phyloP scores from a whole-genome alignment of 768 basidiomycete species.

The Kwoniella dejecticola region DNA sequence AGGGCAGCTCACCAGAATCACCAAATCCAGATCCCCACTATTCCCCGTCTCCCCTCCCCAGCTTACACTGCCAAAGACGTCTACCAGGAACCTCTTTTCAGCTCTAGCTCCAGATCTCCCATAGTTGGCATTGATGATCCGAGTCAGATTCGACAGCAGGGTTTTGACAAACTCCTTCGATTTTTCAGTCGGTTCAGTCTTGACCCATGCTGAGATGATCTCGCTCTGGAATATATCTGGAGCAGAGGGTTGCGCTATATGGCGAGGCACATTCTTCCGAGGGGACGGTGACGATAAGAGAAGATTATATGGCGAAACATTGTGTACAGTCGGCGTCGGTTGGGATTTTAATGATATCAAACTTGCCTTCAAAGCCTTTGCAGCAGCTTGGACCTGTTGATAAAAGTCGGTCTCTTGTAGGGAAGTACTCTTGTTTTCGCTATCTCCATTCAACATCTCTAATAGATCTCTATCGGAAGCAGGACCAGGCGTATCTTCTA shows the following conservation, averaged over 20 bases:
- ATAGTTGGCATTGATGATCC: conserved; percentile 26
- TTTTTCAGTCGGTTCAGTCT: conserved; percentile 30
- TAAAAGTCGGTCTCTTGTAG: background rate
- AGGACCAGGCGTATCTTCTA: conserved; percentile 4
- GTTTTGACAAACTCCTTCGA: conserved; percentile 16
- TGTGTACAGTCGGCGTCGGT: background rate
- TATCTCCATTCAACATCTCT: background rate
- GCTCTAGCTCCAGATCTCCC: conserved; percentile 11
- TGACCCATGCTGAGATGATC: conserved; percentile 30
- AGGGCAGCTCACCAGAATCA: conserved; percentile 38
- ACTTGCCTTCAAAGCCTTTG: background rate
- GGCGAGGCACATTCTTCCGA: conserved; percentile 19
- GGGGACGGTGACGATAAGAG: conserved; percentile 28
- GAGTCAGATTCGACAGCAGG: conserved; percentile 22
- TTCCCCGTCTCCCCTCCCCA: conserved; percentile 54
- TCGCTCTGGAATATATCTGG: conserved; percentile 27
- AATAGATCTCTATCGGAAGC: background rate
- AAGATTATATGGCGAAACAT: conserved; percentile 26
- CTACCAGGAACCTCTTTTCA: conserved; percentile 43
- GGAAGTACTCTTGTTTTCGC: background rate
- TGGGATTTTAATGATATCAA: background rate
- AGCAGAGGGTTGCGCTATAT: background rate
- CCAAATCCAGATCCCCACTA: conserved; percentile 52
- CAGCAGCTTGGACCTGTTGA: background rate
- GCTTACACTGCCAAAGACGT: conserved; percentile 54